Conservation (phyloP, 1,139 yeast genomes). For the Diutina pseudorugosa region DNA sequence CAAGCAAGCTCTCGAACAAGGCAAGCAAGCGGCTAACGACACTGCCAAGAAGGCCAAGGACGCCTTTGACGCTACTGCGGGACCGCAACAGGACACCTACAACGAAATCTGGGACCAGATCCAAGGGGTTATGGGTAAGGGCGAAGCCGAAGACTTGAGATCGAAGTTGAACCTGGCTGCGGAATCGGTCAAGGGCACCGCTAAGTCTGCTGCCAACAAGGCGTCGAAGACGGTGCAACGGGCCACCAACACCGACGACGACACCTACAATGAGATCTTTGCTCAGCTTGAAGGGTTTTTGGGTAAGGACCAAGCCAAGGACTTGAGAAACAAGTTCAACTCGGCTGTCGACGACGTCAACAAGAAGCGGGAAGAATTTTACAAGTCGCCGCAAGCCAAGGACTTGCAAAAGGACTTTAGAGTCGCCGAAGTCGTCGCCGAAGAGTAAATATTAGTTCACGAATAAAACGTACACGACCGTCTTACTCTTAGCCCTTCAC, state of each 20-base stretch:
- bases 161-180: neutral
- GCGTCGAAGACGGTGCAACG: neutral
- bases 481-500: no score
- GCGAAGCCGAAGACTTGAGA: constrained; percentile 3
- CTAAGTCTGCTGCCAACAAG: neutral
- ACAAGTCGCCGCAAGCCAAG: neutral
- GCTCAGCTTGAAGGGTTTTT: neutral
- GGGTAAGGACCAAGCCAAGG: neutral
- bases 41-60: neutral
- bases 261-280: neutral
- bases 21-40: neutral
- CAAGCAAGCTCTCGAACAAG: neutral
- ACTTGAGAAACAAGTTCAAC: neutral
- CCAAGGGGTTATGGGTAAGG: neutral
- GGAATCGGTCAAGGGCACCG: neutral
- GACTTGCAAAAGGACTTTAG: neutral
- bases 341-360: neutral
- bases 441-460: neutral
- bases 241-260: neutral
- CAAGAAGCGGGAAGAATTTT: neutral
- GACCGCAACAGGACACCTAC: neutral
- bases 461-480: no score
- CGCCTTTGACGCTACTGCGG: neutral
- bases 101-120: neutral
- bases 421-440: neutral